Base-by-base conservation (phyloP, 2,329 filamentous ascomycete species). In the Botrytis aclada region DNA sequence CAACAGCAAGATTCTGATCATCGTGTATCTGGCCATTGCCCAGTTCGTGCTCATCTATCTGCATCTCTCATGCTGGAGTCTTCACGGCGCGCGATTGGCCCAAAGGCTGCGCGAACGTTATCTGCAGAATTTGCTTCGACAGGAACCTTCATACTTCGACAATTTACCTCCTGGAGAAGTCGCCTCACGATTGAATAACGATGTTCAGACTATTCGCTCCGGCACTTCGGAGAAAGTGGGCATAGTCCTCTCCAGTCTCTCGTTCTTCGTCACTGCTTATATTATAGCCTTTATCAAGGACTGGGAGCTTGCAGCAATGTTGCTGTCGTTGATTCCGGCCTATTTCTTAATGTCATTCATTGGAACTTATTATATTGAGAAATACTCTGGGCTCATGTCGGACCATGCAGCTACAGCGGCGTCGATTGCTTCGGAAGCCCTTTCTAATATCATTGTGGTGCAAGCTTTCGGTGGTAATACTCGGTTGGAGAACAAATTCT, bases 1-100 rank as follows among this genome's bases (percentile, higher is more conserved):
- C 70, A 73, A 73, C 41, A 70, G 43, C 56, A 90, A 89, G 77
- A 87, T 93, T 56, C 80, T 92, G 79, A 77, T 86, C 65, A 83
- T 92, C 34, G 86, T 91, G 22, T 91, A 90, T 78, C 85, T 93
- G 54, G 88, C 88, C 32, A 87, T 91, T 73, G 89, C 86, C 41
- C 86, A 88, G 74, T 90, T 93, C 76, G 84, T 85, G 56, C 82
- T 88, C 73, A 90, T 92, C 75, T 93, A 92, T 80, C 81, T 85
- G 71, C 88, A 92, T 78, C 84, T 89, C 43, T 83, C 87, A 16
- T 90, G 86, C 76, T 90, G 87, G 87, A 88, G 83, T 74, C 80
- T 89, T 72, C 81, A 83, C 70, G 87, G 88, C n/a, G 86, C 85
- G 74, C 84, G 87, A 7, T 81, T 90, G 16, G 85, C 85, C 20